Evolutionary conservation across 768 basidiomycete species (phyloP).

Genomic region (Psilocybe subaeruginosa): DNA sequence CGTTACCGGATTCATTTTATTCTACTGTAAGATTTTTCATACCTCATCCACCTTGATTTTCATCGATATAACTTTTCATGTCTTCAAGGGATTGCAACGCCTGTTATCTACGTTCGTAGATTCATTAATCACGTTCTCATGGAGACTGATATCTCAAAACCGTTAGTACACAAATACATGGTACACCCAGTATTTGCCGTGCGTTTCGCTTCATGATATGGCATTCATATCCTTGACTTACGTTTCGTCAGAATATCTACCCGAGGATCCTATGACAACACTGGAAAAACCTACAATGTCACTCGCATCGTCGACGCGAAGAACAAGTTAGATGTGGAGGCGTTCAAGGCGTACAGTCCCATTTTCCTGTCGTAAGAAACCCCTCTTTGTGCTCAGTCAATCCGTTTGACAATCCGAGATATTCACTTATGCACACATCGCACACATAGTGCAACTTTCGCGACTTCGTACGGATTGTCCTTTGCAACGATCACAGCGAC

Average conservation of each 20-base stretch:
- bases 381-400: constrained; percentile 29
- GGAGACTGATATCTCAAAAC: neutral
- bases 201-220: neutral
- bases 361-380: constrained; percentile 48
- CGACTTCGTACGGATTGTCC: constrained; percentile 71
- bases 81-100: neutral
- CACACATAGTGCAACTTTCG: constrained; percentile 42
- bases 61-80: neutral
- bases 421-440: no score
- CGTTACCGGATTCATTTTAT: constrained; percentile 55
- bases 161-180: constrained; percentile 59
- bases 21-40: constrained; percentile 52
- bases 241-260: constrained; percentile 47
- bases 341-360: constrained; percentile 55
- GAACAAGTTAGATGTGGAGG: constrained; percentile 48
- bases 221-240: neutral
- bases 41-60: neutral
- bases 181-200: constrained; percentile 51
- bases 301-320: constrained; percentile 51
- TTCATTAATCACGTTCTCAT: neutral
- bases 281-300: constrained; percentile 56
- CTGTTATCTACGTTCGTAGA: neutral
- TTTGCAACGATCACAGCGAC: constrained; percentile 78
- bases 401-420: no score
- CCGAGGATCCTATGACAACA: constrained; percentile 60